Evolutionary conservation across 208 protist genomes (phyloP).

Genomic region (Crithidia brevicula): DNA sequence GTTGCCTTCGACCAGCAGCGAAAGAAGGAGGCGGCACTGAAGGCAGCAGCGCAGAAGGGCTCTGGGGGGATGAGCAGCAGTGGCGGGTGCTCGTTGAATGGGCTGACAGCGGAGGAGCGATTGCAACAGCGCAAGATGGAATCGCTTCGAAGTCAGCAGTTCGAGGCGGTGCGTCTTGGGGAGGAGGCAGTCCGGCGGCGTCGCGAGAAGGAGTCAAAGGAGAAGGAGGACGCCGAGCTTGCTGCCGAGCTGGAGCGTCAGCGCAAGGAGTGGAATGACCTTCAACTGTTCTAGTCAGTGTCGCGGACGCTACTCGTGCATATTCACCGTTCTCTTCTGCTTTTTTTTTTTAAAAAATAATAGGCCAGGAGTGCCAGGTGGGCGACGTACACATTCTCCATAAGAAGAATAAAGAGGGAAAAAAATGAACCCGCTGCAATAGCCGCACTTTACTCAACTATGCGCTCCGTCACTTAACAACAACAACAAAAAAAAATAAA

Average conservation of each 20-base stretch:
- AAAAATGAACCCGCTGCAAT: too few relatives aligned
- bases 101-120: slow-evolving; percentile 62
- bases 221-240: slow-evolving; percentile 58
- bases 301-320: neutral
- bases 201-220: slow-evolving; percentile 53
- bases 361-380: neutral
- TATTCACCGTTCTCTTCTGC: neutral
- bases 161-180: slow-evolving; percentile 74
- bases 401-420: neutral
- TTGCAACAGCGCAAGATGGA: slow-evolving; percentile 51
- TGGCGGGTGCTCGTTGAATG: neutral
- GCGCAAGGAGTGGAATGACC: slow-evolving; percentile 76
- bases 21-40: slow-evolving; percentile 50
- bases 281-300: slow-evolving; percentile 61
- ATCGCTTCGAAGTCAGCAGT: slow-evolving; percentile 66
- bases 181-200: slow-evolving; percentile 78
- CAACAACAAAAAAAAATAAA: too few relatives aligned
- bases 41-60: slow-evolving; percentile 30
- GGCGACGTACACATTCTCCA: neutral
- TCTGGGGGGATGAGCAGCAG: neutral
- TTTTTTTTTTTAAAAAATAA: slow-evolving; percentile 1
- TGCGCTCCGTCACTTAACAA: too few relatives aligned
- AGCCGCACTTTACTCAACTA: too few relatives aligned
- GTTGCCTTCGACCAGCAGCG: slow-evolving; percentile 63
- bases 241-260: slow-evolving; percentile 74